phyloP scores from a whole-genome alignment of 768 basidiomycete genomes.

The Rhodotorula paludigena region DNA sequence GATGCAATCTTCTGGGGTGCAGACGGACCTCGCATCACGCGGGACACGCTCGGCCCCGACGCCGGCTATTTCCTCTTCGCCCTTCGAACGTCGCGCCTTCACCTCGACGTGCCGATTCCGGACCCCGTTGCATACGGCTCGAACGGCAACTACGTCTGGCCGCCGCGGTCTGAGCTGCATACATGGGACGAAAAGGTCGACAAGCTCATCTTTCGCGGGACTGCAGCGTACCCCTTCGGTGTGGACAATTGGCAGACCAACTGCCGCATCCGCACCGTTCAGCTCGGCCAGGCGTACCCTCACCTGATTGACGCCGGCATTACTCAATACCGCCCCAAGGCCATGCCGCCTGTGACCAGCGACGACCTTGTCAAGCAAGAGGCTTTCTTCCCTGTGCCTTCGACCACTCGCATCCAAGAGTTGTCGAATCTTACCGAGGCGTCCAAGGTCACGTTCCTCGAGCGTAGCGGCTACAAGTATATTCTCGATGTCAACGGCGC shows the following conservation, averaged over 20 bases:
- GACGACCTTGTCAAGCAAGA: not conserved
- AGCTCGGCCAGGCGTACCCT: not conserved
- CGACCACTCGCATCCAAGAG: not conserved
- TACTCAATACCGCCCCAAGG: not conserved
- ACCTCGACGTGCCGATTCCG: not conserved
- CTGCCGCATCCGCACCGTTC: not conserved
- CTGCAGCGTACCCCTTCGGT: not conserved
- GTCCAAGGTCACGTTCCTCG: not conserved
- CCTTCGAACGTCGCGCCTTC: not conserved
- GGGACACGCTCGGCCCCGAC: not conserved
- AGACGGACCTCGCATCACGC: not conserved
- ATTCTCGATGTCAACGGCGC: not conserved
- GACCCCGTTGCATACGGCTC: not conserved
- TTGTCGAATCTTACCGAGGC: not conserved
- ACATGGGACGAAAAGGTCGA: not conserved
- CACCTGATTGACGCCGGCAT: not conserved
- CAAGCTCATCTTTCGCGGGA: slow-evolving; percentile 1
- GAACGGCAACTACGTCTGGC: slow-evolving; percentile 6
- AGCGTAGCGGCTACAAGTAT: not conserved
- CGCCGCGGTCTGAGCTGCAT: not conserved
- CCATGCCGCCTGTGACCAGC: not conserved
- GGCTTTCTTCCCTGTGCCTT: not conserved
- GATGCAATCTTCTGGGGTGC: not conserved
- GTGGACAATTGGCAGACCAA: not conserved
- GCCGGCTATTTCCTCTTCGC: not conserved